phyloP scores from a whole-genome alignment of 2,329 filamentous ascomycete genomes.

The Exophiala bonariae region DNA sequence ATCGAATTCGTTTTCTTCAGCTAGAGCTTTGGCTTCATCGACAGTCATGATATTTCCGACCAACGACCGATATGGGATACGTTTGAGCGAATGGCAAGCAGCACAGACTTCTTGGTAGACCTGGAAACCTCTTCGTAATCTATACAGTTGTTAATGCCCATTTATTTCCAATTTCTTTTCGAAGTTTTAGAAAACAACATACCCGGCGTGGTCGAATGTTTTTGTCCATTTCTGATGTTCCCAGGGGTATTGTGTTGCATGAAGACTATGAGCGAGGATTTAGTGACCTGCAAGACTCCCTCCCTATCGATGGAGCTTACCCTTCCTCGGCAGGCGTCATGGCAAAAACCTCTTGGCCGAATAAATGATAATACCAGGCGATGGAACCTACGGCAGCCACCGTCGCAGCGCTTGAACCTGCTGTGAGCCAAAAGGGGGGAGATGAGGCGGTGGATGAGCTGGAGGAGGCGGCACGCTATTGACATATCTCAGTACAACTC shows the following conservation, averaged over 20 bases:
- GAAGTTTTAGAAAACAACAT: conserved; percentile 49
- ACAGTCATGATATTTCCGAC: conserved; percentile 92
- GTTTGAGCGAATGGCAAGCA: conserved; percentile 92
- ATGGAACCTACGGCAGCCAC: conserved; percentile 83
- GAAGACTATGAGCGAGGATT: conserved; percentile 62
- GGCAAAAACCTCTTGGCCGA: conserved; percentile 82
- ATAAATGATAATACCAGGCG: conserved; percentile 97
- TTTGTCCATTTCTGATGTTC: conserved; percentile 88
- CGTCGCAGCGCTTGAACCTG: conserved; percentile 83
- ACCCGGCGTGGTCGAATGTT: conserved; percentile 97
- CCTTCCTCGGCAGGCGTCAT: conserved; percentile 96
- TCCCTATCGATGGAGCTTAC: conserved; percentile 58
- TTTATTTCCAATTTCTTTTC: conserved; percentile 16
- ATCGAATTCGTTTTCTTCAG: conserved; percentile 98
- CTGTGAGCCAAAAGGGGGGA: conserved; percentile 78
- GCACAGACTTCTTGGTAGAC: conserved; percentile 99
- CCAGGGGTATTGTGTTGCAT: conserved; percentile 91
- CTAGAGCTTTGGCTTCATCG: conserved; percentile 95
- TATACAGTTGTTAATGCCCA: conserved; percentile 40
- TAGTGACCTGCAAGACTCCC: too few relatives aligned
- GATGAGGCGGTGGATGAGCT: conserved; percentile 68
- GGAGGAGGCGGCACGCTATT: conserved; percentile 64
- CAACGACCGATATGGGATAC: conserved; percentile 88
- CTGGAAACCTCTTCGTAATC: conserved; percentile 97
- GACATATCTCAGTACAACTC: conserved; percentile 27